These are phyloP conservation scores for Alternaria consortialis DNA, from an alignment of 2,329 filamentous ascomycete genomes.

Conservation along the genomic window DNA sequence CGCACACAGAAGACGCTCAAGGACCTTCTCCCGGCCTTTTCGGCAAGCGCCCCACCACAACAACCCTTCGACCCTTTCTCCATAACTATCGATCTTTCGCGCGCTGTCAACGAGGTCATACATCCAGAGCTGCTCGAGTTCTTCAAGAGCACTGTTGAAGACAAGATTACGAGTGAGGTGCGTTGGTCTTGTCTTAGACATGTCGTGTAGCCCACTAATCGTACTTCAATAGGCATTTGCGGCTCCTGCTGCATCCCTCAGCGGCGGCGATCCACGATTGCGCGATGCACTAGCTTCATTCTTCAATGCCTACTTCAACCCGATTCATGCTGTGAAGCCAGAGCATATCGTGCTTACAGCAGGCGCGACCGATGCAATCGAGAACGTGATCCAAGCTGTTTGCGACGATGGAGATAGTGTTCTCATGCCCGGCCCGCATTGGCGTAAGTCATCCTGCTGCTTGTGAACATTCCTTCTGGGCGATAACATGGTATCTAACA, in stretches of 20 bases:
- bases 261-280: slow-evolving; percentile 29
- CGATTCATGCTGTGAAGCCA: slow-evolving; percentile 35
- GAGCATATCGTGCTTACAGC: slow-evolving; percentile 43
- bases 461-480: not conserved
- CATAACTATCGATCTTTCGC: slow-evolving; percentile 36
- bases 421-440: slow-evolving; percentile 43
- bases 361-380: slow-evolving; percentile 39
- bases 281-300: slow-evolving; percentile 39
- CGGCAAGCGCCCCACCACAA: slow-evolving; percentile 18
- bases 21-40: slow-evolving; percentile 21
- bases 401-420: slow-evolving; percentile 46
- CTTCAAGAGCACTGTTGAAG: slow-evolving; percentile 39
- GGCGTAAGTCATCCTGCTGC: slow-evolving; percentile 32
- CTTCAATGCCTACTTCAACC: slow-evolving; percentile 39
- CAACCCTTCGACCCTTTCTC: slow-evolving; percentile 16
- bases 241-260: slow-evolving; percentile 17
- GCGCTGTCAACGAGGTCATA: slow-evolving; percentile 39
- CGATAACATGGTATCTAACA: not conserved
- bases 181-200: not conserved
- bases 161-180: slow-evolving; percentile 31
- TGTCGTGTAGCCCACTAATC: slow-evolving; percentile 1
- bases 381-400: slow-evolving; percentile 37
- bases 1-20: slow-evolving; percentile 32
- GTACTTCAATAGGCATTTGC: slow-evolving; percentile 29
- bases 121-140: slow-evolving; percentile 39